phyloP scores from a whole-genome alignment of 2,329 filamentous ascomycete genomes.

The Alternaria infectoria region DNA sequence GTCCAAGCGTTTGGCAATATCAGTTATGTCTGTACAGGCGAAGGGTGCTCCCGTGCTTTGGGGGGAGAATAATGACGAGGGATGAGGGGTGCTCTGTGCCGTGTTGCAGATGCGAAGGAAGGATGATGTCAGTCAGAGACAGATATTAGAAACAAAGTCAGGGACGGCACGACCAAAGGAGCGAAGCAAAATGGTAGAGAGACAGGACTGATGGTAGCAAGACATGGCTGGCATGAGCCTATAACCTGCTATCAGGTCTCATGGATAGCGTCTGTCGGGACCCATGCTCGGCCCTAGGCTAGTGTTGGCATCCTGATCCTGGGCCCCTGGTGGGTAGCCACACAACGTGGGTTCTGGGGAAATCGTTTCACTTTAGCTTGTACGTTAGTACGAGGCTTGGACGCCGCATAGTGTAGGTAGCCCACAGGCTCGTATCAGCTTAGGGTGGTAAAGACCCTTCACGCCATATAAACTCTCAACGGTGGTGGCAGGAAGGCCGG shows the following conservation, averaged over 20 bases:
- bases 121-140: constrained; percentile 20
- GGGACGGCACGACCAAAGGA: constrained; percentile 18
- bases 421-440: constrained; percentile 18
- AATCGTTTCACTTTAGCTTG: constrained; percentile 46
- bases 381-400: constrained; percentile 26
- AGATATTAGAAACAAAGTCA: constrained; percentile 20
- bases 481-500: constrained; percentile 24
- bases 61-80: constrained; percentile 29
- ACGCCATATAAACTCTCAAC: constrained; percentile 19
- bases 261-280: constrained; percentile 37
- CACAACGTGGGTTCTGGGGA: constrained; percentile 48
- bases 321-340: constrained; percentile 38
- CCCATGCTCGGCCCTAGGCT: constrained; percentile 32
- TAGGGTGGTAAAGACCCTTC: constrained; percentile 9
- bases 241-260: constrained; percentile 45
- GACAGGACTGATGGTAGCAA: constrained; percentile 29
- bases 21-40: constrained; percentile 28
- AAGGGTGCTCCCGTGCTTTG: constrained; percentile 29
- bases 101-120: constrained; percentile 22
- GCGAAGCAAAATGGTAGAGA: constrained; percentile 21
- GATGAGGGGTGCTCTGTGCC: constrained; percentile 32
- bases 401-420: constrained; percentile 24
- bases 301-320: constrained; percentile 38
- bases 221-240: constrained; percentile 43
- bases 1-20: constrained; percentile 37